phyloP scores from a whole-genome alignment of 805 yeast genomes.

The Lipomyces chichibuensis region DNA sequence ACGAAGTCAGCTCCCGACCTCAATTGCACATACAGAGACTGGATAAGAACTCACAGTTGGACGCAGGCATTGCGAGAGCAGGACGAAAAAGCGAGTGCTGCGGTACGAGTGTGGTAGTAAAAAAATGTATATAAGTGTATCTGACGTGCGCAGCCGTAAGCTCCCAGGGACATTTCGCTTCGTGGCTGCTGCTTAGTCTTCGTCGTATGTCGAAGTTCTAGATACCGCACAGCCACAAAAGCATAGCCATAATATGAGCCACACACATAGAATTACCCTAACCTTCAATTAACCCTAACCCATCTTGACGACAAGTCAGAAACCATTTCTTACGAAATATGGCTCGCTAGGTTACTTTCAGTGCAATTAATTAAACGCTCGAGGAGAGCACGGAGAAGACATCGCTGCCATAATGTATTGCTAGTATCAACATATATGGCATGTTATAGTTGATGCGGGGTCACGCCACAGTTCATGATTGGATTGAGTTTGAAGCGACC shows the following conservation, averaged over 20 bases:
- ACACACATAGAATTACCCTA: background rate
- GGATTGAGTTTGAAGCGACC: background rate
- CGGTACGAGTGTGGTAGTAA: background rate
- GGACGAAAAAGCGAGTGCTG: background rate
- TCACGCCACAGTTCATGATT: background rate
- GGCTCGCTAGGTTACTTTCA: too few species aligned
- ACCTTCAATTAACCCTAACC: background rate
- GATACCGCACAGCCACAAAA: background rate
- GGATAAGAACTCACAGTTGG: slow-evolving; percentile 25
- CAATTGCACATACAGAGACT: background rate
- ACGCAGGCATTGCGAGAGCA: slow-evolving; percentile 23
- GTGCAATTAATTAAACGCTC: too few species aligned
- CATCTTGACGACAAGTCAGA: too few species aligned
- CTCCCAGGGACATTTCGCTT: too few species aligned
- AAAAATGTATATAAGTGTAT: background rate
- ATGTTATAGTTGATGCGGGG: background rate
- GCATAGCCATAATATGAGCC: background rate
- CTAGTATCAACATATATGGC: too few species aligned
- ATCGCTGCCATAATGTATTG: too few species aligned
- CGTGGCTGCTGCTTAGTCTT: background rate
- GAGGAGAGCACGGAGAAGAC: too few species aligned
- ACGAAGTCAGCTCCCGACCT: background rate
- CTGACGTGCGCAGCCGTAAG: background rate
- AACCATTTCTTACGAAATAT: too few species aligned
- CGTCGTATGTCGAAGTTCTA: background rate